These are phyloP conservation scores for Ascochyta lentis DNA, from an alignment of 2,329 filamentous ascomycete genomes.

Conservation along the genomic window DNA sequence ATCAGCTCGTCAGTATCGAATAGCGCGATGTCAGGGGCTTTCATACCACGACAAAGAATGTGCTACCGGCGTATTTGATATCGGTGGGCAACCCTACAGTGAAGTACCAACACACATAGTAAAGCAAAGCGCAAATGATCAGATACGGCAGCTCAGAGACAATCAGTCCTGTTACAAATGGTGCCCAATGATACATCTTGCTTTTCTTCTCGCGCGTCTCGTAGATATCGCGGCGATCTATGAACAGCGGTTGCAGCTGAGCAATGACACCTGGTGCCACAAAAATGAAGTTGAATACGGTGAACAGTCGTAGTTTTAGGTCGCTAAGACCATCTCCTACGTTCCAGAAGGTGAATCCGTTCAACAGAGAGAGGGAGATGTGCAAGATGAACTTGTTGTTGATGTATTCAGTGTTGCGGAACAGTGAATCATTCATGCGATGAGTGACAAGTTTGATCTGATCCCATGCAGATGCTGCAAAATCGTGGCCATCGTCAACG, in stretches of 20 bases:
- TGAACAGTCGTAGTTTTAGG: conserved; percentile 52
- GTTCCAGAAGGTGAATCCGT: conserved; percentile 34
- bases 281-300: conserved; percentile 51
- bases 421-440: no score
- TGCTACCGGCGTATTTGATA: not conserved
- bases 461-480: no score
- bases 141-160: conserved; percentile 73
- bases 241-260: conserved; percentile 53
- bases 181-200: conserved; percentile 75
- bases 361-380: conserved; percentile 29
- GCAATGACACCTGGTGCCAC: conserved; percentile 43
- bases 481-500: no score
- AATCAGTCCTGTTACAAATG: conserved; percentile 72
- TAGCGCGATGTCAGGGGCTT: conserved; percentile 51
- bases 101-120: conserved; percentile 72
- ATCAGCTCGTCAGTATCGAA: conserved; percentile 34
- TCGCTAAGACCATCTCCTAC: conserved; percentile 26
- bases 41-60: conserved; percentile 32
- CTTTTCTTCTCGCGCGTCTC: conserved; percentile 66
- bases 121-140: conserved; percentile 65
- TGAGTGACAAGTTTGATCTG: no score
- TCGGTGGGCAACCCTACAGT: conserved; percentile 35
- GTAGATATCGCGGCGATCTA: conserved; percentile 55
- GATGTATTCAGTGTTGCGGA: no score
- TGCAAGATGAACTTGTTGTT: not conserved